Evolutionary conservation across 768 basidiomycete genomes (phyloP).

Genomic region (Hypholoma fasciculare): DNA sequence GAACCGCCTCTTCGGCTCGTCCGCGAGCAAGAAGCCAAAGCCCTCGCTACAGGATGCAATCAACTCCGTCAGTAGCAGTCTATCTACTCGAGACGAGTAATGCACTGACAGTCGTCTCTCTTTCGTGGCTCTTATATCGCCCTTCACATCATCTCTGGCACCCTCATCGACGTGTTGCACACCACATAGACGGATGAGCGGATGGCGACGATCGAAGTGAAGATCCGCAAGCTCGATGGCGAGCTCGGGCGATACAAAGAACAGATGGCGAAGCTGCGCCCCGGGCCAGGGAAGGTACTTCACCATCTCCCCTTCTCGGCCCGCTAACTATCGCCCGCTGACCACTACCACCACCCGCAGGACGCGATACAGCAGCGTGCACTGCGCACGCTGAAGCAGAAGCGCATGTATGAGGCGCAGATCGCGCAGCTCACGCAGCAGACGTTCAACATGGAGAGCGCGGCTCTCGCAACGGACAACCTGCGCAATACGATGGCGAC

Average conservation of each 20-base stretch:
- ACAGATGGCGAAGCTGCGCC: constrained; percentile 91
- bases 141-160: neutral
- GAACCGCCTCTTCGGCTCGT: constrained; percentile 85
- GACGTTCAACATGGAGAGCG: constrained; percentile 98
- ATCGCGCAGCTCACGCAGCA: constrained; percentile 90
- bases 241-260: constrained; percentile 92
- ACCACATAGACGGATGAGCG: constrained; percentile 77
- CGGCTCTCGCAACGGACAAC: constrained; percentile 95
- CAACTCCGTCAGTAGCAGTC: constrained; percentile 56
- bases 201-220: constrained; percentile 89
- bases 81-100: neutral
- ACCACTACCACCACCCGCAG: constrained; percentile 37
- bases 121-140: neutral
- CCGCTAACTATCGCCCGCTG: neutral
- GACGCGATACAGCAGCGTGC: constrained; percentile 94
- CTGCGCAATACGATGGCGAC: constrained; percentile 99
- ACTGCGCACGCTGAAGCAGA: constrained; percentile 89
- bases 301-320: neutral
- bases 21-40: constrained; percentile 79
- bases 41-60: constrained; percentile 93
- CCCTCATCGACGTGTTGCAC: neutral
- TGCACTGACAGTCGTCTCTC: neutral
- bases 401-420: constrained; percentile 93
- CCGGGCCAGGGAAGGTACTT: constrained; percentile 91
- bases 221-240: constrained; percentile 93